phyloP scores from a whole-genome alignment of 2,329 filamentous ascomycete species.

The Fusarium sp. region DNA sequence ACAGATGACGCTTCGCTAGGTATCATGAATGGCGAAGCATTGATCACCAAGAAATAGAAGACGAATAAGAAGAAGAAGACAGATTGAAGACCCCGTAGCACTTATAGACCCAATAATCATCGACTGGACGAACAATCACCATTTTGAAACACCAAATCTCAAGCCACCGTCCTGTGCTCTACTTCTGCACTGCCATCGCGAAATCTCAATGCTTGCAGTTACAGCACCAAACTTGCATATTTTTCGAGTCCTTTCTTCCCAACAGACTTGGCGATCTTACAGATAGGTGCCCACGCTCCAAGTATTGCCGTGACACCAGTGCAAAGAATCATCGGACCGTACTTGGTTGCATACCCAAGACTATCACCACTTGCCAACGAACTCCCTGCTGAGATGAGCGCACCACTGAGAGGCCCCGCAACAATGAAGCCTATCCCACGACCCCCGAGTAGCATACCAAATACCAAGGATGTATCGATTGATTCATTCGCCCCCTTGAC shows the following conservation, averaged over 20 bases:
- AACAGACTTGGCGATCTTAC: constrained; percentile 50
- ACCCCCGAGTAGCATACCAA: constrained; percentile 44
- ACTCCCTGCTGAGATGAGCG: constrained; percentile 38
- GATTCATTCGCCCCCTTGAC: constrained; percentile 41
- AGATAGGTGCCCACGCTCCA: constrained; percentile 44
- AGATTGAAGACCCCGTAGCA: background rate
- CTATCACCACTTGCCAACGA: constrained; percentile 35
- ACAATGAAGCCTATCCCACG: constrained; percentile 43
- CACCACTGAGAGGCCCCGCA: constrained; percentile 43
- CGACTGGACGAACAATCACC: background rate
- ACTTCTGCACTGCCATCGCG: background rate
- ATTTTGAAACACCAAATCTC: background rate
- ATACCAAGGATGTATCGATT: constrained; percentile 42
- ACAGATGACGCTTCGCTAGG: constrained; percentile 42
- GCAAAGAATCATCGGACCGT: constrained; percentile 46
- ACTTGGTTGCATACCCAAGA: constrained; percentile 44
- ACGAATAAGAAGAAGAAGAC: background rate
- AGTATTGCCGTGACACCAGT: constrained; percentile 44
- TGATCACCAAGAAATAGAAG: constrained; percentile 34
- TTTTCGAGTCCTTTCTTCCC: background rate
- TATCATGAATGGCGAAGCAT: constrained; percentile 42
- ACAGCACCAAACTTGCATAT: constrained; percentile 47
- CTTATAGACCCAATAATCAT: background rate
- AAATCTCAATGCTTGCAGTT: constrained; percentile 48
- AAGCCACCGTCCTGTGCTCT: background rate